Percentiles rank a stretch among this genome's conserved stretches.
Conservation (phyloP, 2,329 filamentous ascomycete species). For the Apiospora hydei region DNA sequence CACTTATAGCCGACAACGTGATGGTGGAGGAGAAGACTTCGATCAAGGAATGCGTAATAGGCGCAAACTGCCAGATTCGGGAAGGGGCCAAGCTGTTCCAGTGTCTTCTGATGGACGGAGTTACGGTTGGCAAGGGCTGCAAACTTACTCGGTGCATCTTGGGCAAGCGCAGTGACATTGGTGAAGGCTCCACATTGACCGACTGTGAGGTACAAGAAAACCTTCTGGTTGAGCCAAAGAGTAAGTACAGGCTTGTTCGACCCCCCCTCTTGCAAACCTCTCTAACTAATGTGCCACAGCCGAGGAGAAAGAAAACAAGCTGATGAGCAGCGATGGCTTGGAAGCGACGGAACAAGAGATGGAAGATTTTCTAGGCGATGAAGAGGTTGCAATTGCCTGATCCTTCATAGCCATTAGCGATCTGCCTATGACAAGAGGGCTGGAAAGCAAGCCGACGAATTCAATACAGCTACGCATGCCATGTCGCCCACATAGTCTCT, state of each 20-base stretch:
- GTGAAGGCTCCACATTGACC: constrained; percentile 80
- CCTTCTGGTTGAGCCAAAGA: constrained; percentile 80
- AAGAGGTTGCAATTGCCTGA: constrained; percentile 33
- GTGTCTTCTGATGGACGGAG: constrained; percentile 92
- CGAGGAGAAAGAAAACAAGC: constrained; percentile 71
- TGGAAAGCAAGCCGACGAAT: neutral
- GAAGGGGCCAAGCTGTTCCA: constrained; percentile 86
- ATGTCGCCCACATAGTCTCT: neutral
- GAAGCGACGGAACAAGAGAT: constrained; percentile 68
- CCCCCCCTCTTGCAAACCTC: constrained; percentile 21
- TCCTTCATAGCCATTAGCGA: neutral
- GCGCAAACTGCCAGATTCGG: constrained; percentile 84
- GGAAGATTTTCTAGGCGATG: constrained; percentile 50
- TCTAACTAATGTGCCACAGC: constrained; percentile 48
- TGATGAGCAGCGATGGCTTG: constrained; percentile 72
- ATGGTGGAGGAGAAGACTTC: constrained; percentile 86
- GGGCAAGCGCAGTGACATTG: constrained; percentile 80
- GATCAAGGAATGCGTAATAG: constrained; percentile 92
- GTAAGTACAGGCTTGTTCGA: constrained; percentile 52
- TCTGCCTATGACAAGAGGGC: constrained; percentile 21
- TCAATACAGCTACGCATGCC: neutral
- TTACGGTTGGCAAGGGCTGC: constrained; percentile 81
- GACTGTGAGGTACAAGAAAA: constrained; percentile 95
- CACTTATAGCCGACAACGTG: constrained; percentile 86
- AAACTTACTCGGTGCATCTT: constrained; percentile 89